Evolutionary conservation across 2,329 filamentous ascomycete genomes (phyloP).

Genomic region (Lachnellula arida): DNA sequence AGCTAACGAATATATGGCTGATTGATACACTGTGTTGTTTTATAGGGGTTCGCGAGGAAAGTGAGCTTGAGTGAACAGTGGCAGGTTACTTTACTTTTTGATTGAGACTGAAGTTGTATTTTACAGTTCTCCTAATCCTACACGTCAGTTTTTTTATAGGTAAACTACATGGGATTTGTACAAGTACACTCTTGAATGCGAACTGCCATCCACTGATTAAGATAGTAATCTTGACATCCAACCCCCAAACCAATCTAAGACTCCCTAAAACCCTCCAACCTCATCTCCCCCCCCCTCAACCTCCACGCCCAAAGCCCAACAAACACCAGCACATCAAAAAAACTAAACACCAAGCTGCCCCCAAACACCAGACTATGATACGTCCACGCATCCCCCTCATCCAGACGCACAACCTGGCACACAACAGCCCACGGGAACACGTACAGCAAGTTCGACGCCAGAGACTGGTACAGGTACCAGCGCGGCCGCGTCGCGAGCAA

Average conservation of each 20-base stretch:
- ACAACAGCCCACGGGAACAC: conserved; percentile 68
- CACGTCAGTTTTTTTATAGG: no score
- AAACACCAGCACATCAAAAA: conserved; percentile 33
- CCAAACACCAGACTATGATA: conserved; percentile 65
- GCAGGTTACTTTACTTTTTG: no score
- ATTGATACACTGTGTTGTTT: no score
- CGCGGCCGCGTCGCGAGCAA: conserved; percentile 56
- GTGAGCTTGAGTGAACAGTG: no score
- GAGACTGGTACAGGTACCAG: conserved; percentile 65
- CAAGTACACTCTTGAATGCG: no score
- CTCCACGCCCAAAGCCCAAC: conserved; percentile 15
- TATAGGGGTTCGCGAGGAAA: no score
- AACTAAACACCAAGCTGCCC: conserved; percentile 63
- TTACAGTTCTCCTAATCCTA: no score
- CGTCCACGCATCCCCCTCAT: conserved; percentile 55
- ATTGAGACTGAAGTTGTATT: no score
- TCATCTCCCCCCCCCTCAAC: conserved; percentile 14
- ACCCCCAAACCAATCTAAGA: neutral
- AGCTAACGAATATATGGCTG: no score
- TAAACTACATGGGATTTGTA: no score
- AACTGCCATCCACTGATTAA: neutral
- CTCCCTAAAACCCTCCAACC: neutral
- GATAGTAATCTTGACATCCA: neutral
- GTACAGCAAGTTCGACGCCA: conserved; percentile 62
- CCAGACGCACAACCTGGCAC: conserved; percentile 45